Percentiles rank a stretch among this genome's conserved stretches.
phyloP scores from a whole-genome alignment of 176 grass and related monocot genomes.

The Tillandsia leiboldiana region DNA sequence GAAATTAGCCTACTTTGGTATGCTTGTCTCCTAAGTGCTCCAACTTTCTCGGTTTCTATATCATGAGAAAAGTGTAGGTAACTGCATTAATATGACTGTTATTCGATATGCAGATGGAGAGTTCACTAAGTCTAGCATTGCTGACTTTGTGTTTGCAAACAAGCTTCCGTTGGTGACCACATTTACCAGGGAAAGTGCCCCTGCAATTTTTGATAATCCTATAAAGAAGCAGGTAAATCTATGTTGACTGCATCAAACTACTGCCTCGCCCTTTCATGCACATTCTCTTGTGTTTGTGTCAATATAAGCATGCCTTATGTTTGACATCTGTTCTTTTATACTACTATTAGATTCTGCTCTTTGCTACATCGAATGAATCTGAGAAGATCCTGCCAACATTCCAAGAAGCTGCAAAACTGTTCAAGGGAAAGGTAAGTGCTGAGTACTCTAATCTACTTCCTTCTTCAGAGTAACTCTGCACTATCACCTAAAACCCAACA shows the following conservation, averaged over 20 bases:
- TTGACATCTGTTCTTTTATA: constrained; percentile 6
- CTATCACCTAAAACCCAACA: not conserved
- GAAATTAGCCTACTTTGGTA: constrained; percentile 79
- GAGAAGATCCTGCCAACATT: constrained; percentile 45
- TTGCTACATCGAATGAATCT: constrained; percentile 64
- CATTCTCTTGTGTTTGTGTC: constrained; percentile 5
- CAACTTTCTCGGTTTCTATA: not conserved
- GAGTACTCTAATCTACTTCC: no score
- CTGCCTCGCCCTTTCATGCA: constrained; percentile 2
- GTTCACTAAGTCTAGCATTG: constrained; percentile 53
- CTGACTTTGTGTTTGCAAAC: constrained; percentile 70
- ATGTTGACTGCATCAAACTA: constrained; percentile 6
- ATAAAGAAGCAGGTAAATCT: constrained; percentile 83
- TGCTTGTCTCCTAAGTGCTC: constrained; percentile 7
- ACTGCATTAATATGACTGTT: not conserved
- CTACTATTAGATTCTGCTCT: constrained; percentile 62
- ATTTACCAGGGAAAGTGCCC: constrained; percentile 64
- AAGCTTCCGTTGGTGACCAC: constrained; percentile 74
- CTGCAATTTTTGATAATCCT: constrained; percentile 76
- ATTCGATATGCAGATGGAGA: constrained; percentile 48
- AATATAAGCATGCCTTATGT: constrained; percentile 2
- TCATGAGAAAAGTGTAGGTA: not conserved
- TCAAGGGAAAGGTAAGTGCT: constrained; percentile 72
- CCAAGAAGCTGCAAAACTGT: constrained; percentile 74
- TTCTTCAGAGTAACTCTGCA: no score